phyloP scores from a whole-genome alignment of 106 monocot species.

The Xerophyta viscosa region DNA sequence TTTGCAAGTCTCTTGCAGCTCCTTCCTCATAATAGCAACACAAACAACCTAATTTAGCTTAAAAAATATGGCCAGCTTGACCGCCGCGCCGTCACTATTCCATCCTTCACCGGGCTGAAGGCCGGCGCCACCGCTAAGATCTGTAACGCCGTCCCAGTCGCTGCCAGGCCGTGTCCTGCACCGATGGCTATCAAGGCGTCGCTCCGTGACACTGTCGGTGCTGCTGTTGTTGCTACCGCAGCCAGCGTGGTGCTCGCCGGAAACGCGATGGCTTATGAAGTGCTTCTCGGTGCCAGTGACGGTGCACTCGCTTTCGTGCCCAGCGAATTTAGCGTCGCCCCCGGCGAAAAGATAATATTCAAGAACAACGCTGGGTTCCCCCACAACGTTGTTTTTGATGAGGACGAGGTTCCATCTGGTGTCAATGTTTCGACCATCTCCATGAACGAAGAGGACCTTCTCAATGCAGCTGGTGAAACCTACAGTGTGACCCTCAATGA shows the following conservation, averaged over 20 bases:
- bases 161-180: not conserved
- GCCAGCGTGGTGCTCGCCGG: constrained; percentile 49
- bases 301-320: constrained; percentile 76
- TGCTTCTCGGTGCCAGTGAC: constrained; percentile 43
- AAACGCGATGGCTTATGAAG: constrained; percentile 48
- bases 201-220: constrained; percentile 36
- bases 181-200: constrained; percentile 32
- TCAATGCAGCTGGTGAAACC: constrained; percentile 65
- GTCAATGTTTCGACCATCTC: constrained; percentile 59
- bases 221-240: constrained; percentile 33
- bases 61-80: constrained; percentile 46
- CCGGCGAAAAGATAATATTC: constrained; percentile 73
- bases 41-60: no score
- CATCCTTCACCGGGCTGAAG: constrained; percentile 64
- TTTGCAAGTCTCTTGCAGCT: not conserved
- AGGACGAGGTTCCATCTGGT: constrained; percentile 73
- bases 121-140: constrained; percentile 3
- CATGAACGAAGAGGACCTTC: constrained; percentile 71
- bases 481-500: constrained; percentile 53
- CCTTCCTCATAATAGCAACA: not conserved
- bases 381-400: constrained; percentile 90
- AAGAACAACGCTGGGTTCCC: constrained; percentile 97
- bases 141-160: not conserved
- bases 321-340: constrained; percentile 27
- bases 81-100: constrained; percentile 56